phyloP scores from a whole-genome alignment of 108 stramenopile species.

The Aurantiochytrium sp. region DNA sequence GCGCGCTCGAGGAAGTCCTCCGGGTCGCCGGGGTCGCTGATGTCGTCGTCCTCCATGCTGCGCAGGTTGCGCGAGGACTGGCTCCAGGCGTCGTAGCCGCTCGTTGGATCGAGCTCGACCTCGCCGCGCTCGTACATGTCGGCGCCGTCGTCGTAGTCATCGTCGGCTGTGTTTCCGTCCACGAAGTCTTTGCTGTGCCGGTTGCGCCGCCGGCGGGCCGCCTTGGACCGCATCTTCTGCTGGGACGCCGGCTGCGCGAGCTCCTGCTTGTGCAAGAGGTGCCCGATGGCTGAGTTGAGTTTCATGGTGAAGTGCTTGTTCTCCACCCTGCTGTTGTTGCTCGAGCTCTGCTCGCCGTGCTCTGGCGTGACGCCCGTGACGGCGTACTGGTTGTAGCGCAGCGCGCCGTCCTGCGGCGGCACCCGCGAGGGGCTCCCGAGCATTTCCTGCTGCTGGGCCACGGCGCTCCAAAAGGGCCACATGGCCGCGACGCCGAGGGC shows the following conservation, averaged over 20 bases:
- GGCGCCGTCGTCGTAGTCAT: neutral
- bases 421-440: neutral
- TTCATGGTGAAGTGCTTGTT: neutral
- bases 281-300: neutral
- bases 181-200: no score
- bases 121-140: neutral
- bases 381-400: no score
- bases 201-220: no score
- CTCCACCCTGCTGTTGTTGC: no score
- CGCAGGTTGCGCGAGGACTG: neutral
- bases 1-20: neutral
- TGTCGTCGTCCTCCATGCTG: neutral
- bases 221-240: neutral
- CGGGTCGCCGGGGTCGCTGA: constrained; percentile 1
- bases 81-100: neutral
- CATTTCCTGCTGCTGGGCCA: neutral
- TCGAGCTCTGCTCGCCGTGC: neutral
- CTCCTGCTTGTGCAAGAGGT: neutral
- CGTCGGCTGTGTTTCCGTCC: no score
- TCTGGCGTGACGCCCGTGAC: neutral
- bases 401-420: neutral
- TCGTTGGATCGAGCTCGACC: neutral
- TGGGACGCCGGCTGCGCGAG: neutral
- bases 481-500: neutral
- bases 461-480: neutral